These are phyloP conservation scores for Fusarium caatingaense DNA, from an alignment of 2,329 filamentous ascomycete genomes.

Conservation along the genomic window DNA sequence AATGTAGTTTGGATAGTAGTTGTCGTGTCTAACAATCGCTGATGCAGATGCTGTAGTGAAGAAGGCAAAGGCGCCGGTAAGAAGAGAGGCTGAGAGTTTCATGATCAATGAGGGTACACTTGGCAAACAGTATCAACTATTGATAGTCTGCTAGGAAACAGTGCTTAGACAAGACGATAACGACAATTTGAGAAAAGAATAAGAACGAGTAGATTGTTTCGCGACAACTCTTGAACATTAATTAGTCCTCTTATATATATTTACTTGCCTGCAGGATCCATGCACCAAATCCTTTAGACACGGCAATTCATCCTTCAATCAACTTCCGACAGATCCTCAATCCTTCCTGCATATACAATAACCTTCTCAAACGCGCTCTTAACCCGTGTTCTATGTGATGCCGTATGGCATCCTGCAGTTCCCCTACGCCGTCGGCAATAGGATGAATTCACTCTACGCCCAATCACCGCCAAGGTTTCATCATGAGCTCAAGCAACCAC, in stretches of 20 bases:
- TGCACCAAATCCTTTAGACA: neutral
- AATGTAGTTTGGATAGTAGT: neutral
- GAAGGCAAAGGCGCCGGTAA: slow-evolving; percentile 20
- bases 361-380: slow-evolving; percentile 36
- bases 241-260: neutral
- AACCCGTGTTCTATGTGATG: neutral
- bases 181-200: neutral
- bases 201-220: neutral
- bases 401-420: neutral
- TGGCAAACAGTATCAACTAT: slow-evolving; percentile 12
- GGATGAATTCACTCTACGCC: neutral
- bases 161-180: neutral
- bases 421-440: neutral
- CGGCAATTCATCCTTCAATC: slow-evolving; percentile 9
- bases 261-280: neutral
- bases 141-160: neutral
- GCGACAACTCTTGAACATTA: neutral
- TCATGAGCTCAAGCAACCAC: neutral
- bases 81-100: slow-evolving; percentile 33
- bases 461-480: neutral
- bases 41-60: slow-evolving; percentile 20
- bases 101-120: slow-evolving; percentile 18
- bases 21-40: neutral
- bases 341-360: slow-evolving; percentile 4
- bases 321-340: slow-evolving; percentile 2